These are phyloP conservation scores for Lachancea waltii DNA, from an alignment of 805 yeast species.

Conservation along the genomic window DNA sequence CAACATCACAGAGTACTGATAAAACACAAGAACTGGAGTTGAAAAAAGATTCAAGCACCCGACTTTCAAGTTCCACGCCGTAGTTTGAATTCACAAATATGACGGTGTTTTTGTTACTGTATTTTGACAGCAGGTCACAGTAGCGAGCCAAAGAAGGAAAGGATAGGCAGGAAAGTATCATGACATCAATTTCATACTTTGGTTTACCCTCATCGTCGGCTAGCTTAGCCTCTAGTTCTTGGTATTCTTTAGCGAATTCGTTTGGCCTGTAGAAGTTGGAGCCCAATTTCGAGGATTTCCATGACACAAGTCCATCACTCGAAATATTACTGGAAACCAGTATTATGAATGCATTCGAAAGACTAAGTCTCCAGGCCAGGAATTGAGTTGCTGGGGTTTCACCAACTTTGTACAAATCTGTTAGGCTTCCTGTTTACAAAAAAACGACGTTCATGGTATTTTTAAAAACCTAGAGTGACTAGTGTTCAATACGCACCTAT, in stretches of 20 bases:
- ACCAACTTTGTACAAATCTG: constrained; percentile 18
- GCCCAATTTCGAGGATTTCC: constrained; percentile 31
- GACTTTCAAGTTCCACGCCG: constrained; percentile 27
- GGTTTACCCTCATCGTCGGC: constrained; percentile 9
- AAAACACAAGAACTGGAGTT: constrained; percentile 20
- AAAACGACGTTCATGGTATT: too few relatives aligned
- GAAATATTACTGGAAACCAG: constrained; percentile 27
- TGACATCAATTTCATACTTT: constrained; percentile 23
- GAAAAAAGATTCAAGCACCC: constrained; percentile 15
- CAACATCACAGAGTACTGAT: constrained; percentile 26
- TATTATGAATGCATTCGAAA: constrained; percentile 27
- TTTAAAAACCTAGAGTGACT: too few relatives aligned
- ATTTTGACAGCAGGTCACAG: constrained; percentile 16
- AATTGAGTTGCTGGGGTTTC: constrained; percentile 31
- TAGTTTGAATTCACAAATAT: constrained; percentile 27
- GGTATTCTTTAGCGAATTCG: constrained; percentile 22
- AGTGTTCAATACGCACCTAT: constrained; percentile 14
- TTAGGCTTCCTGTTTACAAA: background rate
- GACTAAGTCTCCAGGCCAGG: constrained; percentile 31
- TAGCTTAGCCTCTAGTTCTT: constrained; percentile 14
- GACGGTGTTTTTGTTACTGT: constrained; percentile 17
- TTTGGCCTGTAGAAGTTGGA: constrained; percentile 32
- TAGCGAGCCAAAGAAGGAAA: constrained; percentile 19
- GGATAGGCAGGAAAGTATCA: constrained; percentile 26
- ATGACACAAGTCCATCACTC: constrained; percentile 29